These are phyloP conservation scores for Candida jianshihensis DNA, from an alignment of 805 yeast genomes.

Conservation along the genomic window DNA sequence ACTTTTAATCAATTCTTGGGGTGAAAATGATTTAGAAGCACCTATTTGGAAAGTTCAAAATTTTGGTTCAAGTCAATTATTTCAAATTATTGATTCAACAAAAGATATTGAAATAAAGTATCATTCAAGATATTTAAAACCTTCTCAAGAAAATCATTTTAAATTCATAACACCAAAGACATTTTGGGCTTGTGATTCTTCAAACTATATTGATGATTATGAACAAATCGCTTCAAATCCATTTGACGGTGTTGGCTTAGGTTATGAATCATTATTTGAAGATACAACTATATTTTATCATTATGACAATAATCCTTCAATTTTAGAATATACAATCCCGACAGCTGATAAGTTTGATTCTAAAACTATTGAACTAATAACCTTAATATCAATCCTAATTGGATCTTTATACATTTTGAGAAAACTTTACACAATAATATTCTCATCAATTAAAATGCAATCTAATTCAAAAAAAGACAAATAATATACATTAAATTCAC, in stretches of 20 bases:
- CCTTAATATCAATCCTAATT: constrained; percentile 27
- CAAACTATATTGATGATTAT: constrained; percentile 16
- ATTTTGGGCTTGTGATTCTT: constrained; percentile 45
- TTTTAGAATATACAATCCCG: constrained; percentile 32
- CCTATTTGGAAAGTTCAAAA: constrained; percentile 40
- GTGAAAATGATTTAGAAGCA: constrained; percentile 50
- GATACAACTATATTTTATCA: constrained; percentile 37
- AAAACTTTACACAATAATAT: constrained; percentile 14
- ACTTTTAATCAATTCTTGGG: constrained; percentile 37
- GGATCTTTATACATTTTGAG: constrained; percentile 28
- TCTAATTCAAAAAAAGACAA: constrained; percentile 4
- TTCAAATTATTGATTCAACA: constrained; percentile 24
- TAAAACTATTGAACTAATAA: constrained; percentile 26
- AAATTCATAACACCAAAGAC: constrained; percentile 32
- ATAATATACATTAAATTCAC: neutral
- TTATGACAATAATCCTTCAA: constrained; percentile 10
- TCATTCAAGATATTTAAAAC: constrained; percentile 46
- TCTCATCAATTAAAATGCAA: neutral
- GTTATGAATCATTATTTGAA: constrained; percentile 41
- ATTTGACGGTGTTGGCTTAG: constrained; percentile 33
- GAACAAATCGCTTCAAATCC: constrained; percentile 25
- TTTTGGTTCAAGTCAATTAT: constrained; percentile 43
- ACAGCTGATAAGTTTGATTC: constrained; percentile 29
- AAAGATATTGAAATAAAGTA: constrained; percentile 32
- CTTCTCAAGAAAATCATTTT: constrained; percentile 21